These are phyloP conservation scores for Apiospora kogelbergensis DNA, from an alignment of 2,329 filamentous ascomycete species.

Conservation along the genomic window DNA sequence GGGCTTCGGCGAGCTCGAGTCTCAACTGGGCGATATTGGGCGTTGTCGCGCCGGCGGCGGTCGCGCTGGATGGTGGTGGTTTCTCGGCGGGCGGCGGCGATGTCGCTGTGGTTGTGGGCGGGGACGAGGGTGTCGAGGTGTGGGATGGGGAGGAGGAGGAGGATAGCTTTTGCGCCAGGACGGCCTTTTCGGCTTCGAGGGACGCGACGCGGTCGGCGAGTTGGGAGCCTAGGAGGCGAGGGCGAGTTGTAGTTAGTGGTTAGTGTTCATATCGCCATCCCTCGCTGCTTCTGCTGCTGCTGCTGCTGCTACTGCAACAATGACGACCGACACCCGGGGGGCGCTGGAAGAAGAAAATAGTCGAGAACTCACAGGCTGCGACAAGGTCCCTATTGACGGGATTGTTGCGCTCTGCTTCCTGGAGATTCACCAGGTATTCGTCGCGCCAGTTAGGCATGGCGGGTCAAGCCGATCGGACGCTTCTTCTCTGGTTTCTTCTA, in stretches of 20 bases:
- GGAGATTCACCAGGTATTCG: slow-evolving; percentile 76
- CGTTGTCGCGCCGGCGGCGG: slow-evolving; percentile 15
- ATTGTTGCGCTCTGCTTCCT: slow-evolving; percentile 68
- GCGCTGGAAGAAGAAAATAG: slow-evolving; percentile 7
- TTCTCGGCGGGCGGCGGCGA: neutral
- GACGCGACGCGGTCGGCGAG: slow-evolving; percentile 60
- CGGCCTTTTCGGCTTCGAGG: slow-evolving; percentile 58
- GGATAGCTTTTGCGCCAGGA: slow-evolving; percentile 23
- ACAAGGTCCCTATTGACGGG: slow-evolving; percentile 66
- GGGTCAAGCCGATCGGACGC: neutral
- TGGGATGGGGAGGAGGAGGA: neutral
- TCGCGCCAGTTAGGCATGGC: slow-evolving; percentile 68
- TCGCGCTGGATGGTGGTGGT: neutral
- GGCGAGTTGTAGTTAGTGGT: no score
- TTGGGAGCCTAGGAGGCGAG: slow-evolving; percentile 34
- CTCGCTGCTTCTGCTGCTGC: neutral
- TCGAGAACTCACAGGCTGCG: slow-evolving; percentile 66
- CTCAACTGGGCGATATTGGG: slow-evolving; percentile 49
- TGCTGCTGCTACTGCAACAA: no score
- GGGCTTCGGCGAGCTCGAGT: slow-evolving; percentile 72
- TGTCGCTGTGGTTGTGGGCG: neutral
- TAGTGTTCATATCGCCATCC: no score
- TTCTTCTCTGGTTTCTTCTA: neutral
- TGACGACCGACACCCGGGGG: no score
- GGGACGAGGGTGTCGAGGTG: neutral